These are phyloP conservation scores for Blastomyces emzantsi DNA, from an alignment of 2,329 filamentous ascomycete species.

Conservation along the genomic window DNA sequence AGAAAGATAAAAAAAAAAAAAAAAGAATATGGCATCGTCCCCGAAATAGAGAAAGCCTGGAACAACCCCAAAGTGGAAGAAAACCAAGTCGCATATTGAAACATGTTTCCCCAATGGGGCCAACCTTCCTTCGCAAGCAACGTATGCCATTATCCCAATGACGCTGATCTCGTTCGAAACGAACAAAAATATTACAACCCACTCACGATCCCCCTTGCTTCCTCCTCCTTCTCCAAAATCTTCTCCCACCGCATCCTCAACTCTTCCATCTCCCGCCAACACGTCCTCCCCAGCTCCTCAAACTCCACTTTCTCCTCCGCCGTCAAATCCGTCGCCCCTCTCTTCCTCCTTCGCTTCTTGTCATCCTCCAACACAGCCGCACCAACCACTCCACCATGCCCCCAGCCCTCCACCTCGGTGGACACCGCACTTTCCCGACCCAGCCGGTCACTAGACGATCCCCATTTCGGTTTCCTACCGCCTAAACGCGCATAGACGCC, in stretches of 20 bases:
- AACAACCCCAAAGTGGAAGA: not conserved
- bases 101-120: not conserved
- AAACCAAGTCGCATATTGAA: not conserved
- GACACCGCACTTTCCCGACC: conserved; percentile 56
- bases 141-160: not conserved
- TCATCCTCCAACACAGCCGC: conserved; percentile 45
- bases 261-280: conserved; percentile 38
- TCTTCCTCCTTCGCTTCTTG: conserved; percentile 49
- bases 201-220: not conserved
- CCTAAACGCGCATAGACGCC: conserved; percentile 48
- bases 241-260: conserved; percentile 33
- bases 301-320: conserved; percentile 29
- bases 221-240: conserved; percentile 30
- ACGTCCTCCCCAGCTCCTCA: conserved; percentile 34
- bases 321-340: conserved; percentile 50
- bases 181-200: not conserved
- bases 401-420: conserved; percentile 85
- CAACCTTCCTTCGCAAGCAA: not conserved
- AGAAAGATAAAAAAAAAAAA: not conserved
- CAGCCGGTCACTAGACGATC: conserved; percentile 55
- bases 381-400: conserved; percentile 48
- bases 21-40: not conserved
- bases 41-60: not conserved
- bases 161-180: conserved; percentile 1
- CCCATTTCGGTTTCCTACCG: conserved; percentile 68